These are phyloP conservation scores for Penicillium sp. DNA, from an alignment of 2,329 filamentous ascomycete species.

Conservation along the genomic window DNA sequence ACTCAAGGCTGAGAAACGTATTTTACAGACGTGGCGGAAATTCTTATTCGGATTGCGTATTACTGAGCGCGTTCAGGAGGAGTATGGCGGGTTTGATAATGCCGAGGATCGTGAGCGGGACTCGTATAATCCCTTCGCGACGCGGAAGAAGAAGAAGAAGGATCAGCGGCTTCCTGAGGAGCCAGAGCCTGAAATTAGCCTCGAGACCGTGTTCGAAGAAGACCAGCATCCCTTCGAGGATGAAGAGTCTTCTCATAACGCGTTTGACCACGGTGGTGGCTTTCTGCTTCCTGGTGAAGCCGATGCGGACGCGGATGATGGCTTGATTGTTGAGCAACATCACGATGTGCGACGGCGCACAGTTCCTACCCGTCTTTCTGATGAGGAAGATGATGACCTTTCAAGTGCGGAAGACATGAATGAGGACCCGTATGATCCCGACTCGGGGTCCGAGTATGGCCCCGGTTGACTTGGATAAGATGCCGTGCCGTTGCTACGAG, in stretches of 20 bases:
- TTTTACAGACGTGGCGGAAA: slow-evolving; percentile 78
- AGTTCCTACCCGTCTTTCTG: neutral
- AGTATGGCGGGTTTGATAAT: slow-evolving; percentile 65
- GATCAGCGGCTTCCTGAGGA: slow-evolving; percentile 10
- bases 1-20: slow-evolving; percentile 74
- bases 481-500: neutral
- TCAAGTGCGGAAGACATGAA: slow-evolving; percentile 4
- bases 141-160: slow-evolving; percentile 13
- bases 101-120: slow-evolving; percentile 34
- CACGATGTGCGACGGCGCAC: neutral
- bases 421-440: slow-evolving; percentile 11
- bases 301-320: slow-evolving; percentile 25
- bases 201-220: neutral
- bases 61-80: slow-evolving; percentile 70
- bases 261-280: slow-evolving; percentile 28
- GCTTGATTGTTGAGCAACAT: slow-evolving; percentile 34
- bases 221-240: neutral
- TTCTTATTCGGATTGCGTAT: slow-evolving; percentile 85
- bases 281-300: slow-evolving; percentile 27
- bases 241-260: slow-evolving; percentile 13
- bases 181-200: neutral
- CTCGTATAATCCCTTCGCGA: slow-evolving; percentile 40
- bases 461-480: neutral
- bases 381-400: slow-evolving; percentile 8
- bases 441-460: slow-evolving; percentile 16